Base-by-base conservation (phyloP, 225 moss, liverwort and hornwort species). In the Neckera pumila region DNA sequence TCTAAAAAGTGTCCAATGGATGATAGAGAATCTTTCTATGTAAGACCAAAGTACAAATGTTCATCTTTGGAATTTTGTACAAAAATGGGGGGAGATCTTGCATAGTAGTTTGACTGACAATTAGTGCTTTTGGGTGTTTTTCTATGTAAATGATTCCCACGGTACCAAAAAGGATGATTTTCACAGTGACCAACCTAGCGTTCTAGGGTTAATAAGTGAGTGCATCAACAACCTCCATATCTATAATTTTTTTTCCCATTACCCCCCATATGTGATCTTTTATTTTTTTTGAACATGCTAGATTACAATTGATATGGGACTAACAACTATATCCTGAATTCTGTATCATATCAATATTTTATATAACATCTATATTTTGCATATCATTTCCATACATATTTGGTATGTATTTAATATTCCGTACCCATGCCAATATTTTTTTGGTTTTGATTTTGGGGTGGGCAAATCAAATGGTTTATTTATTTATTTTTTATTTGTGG, bases 111-210 rank as follows among this genome's bases (percentile, higher is more conserved):
- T 12, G 33, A 31, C 11, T 1, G 20, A 4, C 7, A 75, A 33
- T 49, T 33, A 47, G 2, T 49, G 10, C 2, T 49, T 2, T 33
- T 47, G 30, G 2, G 11, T 17, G 10, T 14, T 51, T 51, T 45
- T 6, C 17, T 3, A 71, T 27, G 3, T 10, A 27, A 43, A 43
- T 43, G 72, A 72, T 73, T 45, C 3, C 3, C 4, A 45, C 3
- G 1, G 11, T 73, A 73, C 6, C 6, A 1, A 17, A 43, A 43
- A 27, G 4, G 8, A 45, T 45, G 27, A 43, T 45, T 17, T 73
- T 28, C 1, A 28, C 0, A 0, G 0, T 30, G 26, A 45, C 73
- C 6, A 45, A 0, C 11, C 30, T 30, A 45, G 8, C 2, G 0
- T 73, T 45, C 28, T 6, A 45, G 5, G 17, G 1, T 17, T 73